Conservation (phyloP, 148 eudicot genomes). For the Linanthus parryae region DNA sequence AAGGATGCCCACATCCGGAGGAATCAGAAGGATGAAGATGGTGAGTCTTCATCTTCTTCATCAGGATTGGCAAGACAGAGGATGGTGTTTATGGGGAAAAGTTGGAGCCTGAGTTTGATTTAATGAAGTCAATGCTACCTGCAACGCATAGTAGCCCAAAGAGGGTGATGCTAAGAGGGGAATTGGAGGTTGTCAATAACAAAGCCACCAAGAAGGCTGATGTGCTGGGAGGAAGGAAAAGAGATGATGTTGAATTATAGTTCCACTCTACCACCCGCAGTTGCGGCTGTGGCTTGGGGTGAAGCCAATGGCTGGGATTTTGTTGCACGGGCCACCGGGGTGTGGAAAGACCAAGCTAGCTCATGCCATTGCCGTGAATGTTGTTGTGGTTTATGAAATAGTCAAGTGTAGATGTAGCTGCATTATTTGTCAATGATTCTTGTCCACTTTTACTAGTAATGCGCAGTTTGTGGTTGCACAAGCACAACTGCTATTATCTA, state of each 20-base stretch:
- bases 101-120: constrained; percentile 45
- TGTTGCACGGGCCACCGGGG: constrained; percentile 87
- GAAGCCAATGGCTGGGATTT: constrained; percentile 57
- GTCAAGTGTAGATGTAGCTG: too few species aligned
- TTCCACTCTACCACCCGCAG: constrained; percentile 62
- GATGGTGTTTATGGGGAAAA: constrained; percentile 39
- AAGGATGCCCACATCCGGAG: constrained; percentile 17
- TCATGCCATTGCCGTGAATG: constrained; percentile 85
- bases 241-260: not conserved
- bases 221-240: not conserved
- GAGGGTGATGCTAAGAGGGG: too few species aligned
- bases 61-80: constrained; percentile 22
- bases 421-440: too few species aligned
- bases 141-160: constrained; percentile 19
- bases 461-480: too few species aligned
- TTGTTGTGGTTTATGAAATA: too few species aligned
- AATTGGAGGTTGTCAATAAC: too few species aligned
- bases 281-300: constrained; percentile 41
- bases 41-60: not conserved
- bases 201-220: too few species aligned
- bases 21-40: not conserved
- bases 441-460: too few species aligned
- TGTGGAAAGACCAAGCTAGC: constrained; percentile 90
- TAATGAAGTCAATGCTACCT: constrained; percentile 57
- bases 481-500: too few species aligned